Conservation (phyloP, 208 protist genomes). For the Acanthamoeba culbertsoni region DNA sequence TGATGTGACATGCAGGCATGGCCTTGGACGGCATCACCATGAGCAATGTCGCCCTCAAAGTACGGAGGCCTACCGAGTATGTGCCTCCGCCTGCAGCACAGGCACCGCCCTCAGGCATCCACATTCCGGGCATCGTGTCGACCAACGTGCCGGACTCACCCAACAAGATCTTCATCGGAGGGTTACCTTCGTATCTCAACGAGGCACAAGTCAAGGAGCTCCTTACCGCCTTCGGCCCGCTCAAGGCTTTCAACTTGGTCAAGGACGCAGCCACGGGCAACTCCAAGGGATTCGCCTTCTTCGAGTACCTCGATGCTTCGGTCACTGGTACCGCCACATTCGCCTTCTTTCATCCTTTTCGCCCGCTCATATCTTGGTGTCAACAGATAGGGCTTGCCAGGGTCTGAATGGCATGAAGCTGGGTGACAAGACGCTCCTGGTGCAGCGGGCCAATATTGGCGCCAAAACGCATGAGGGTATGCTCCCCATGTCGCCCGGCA, state of each 20-base stretch:
- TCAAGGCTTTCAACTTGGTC: slow-evolving; percentile 77
- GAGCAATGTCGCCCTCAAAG: slow-evolving; percentile 65
- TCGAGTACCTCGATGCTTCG: slow-evolving; percentile 69
- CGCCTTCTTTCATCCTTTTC: not conserved
- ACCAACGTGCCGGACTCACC: slow-evolving; percentile 76
- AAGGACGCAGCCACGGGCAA: slow-evolving; percentile 70
- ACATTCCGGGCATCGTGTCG: slow-evolving; percentile 64
- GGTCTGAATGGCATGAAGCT: slow-evolving; percentile 72
- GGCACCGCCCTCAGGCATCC: not conserved
- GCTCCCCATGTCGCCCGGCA: not conserved
- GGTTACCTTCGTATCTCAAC: slow-evolving; percentile 66
- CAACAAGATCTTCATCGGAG: slow-evolving; percentile 79
- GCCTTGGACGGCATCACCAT: slow-evolving; percentile 73
- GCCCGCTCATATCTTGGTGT: not conserved
- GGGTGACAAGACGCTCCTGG: slow-evolving; percentile 74
- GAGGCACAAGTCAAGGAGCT: slow-evolving; percentile 74
- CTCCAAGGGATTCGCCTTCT: slow-evolving; percentile 79
- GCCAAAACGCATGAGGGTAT: not conserved
- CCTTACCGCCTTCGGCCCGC: slow-evolving; percentile 59
- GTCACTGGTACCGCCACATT: slow-evolving; percentile 22
- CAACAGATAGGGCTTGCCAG: slow-evolving; percentile 68
- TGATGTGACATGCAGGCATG: slow-evolving; percentile 45
- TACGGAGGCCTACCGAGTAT: slow-evolving; percentile 76
- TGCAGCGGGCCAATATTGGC: slow-evolving; percentile 75
- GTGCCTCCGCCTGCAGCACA: not conserved